Base-by-base conservation (phyloP, 2,329 filamentous ascomycete species). In the Verticillium nubilum region DNA sequence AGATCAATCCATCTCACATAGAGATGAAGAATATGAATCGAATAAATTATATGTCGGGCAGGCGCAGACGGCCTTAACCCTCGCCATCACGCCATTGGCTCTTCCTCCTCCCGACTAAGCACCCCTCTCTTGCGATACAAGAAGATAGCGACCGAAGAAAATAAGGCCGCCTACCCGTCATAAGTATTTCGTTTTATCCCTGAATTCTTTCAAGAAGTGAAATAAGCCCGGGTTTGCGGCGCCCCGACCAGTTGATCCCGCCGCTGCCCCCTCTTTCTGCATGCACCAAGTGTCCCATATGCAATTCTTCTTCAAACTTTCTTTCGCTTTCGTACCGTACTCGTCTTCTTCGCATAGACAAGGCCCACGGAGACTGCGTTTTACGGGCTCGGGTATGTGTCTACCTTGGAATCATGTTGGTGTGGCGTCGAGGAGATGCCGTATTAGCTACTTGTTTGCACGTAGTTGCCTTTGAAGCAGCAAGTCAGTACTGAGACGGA, bases 391-490 rank as follows among this genome's bases (percentile, higher is more conserved):
- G 42, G 25, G 3, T 25, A 7, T 47, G n/a, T 47, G 42, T 47
- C 9, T 23, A 23, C 42, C 19, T 12, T 23, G 3, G 19, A 50
- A 4, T 50, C 19, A 19, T 50, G 42, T 50, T 50, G 4, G 42
- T 50, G 42, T 50, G 42, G 19, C 19, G n/a, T 50, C 42, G n/a
- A n/a, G 42, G 12, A 23, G 9, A 25, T 50, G n/a, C 19, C 42
- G 42, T 50, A 23, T 50, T 50, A 50, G 42, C 42, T 50, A 23
- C 42, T 57, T 42, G 47, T 17, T 52, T 57, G 74, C 33, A 83
- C 79, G 67, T 82, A 83, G 64, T 82, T 83, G 60, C 80, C 80
- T 83, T 54, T 9, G 27, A 29, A 47, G 25, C 26, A 52, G 27
- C 19, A 17, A 35, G 56, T 75, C 64, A 76, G 70, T 52, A 33